A percentile compares a stretch with the other conserved stretches of the same genome.
Evolutionary conservation across 2,329 filamentous ascomycete genomes (phyloP).

Genomic region (Paraphoma chrysanthemicola): DNA sequence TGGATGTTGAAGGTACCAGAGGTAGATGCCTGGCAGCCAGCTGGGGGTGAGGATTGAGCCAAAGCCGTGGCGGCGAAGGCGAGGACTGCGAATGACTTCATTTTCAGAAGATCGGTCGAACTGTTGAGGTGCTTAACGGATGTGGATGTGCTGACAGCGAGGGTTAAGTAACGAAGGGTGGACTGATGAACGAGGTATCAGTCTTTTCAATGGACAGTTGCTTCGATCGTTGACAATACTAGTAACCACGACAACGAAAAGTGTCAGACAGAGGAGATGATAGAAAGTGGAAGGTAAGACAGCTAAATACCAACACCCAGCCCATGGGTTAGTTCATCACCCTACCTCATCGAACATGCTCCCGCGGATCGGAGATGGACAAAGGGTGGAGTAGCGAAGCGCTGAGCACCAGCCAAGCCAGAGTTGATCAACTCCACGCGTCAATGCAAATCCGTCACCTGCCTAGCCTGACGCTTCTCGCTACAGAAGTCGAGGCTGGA

Average conservation of each 20-base stretch:
- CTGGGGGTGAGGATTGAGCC: conserved; percentile 50
- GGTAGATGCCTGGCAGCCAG: conserved; percentile 60
- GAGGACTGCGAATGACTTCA: conserved; percentile 41
- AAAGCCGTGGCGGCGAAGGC: conserved; percentile 38
- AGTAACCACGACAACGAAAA: conserved; percentile 36
- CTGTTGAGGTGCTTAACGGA: conserved; percentile 11
- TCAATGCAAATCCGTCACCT: conserved; percentile 29
- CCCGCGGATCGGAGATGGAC: conserved; percentile 26
- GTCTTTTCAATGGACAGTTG: conserved; percentile 21
- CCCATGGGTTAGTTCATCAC: conserved; percentile 17
- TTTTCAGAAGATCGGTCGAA: conserved; percentile 23
- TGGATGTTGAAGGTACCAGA: conserved; percentile 67
- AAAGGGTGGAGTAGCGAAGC: conserved; percentile 15
- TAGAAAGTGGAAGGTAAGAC: conserved; percentile 21
- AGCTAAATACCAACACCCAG: conserved; percentile 36
- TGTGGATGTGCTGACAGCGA: conserved; percentile 6
- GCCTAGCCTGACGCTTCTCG: conserved; percentile 29
- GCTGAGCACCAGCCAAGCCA: conserved; percentile 24
- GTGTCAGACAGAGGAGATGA: conserved; percentile 22
- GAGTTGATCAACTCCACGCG: conserved; percentile 34
- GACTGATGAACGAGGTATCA: conserved; percentile 51
- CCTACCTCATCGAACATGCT: conserved; percentile 31
- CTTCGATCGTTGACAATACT: conserved; percentile 10
- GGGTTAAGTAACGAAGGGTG: conserved; percentile 20
- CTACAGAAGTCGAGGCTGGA: conserved; percentile 31